These are phyloP conservation scores for Mycogone perniciosa DNA, from an alignment of 2,329 filamentous ascomycete species.

Conservation along the genomic window DNA sequence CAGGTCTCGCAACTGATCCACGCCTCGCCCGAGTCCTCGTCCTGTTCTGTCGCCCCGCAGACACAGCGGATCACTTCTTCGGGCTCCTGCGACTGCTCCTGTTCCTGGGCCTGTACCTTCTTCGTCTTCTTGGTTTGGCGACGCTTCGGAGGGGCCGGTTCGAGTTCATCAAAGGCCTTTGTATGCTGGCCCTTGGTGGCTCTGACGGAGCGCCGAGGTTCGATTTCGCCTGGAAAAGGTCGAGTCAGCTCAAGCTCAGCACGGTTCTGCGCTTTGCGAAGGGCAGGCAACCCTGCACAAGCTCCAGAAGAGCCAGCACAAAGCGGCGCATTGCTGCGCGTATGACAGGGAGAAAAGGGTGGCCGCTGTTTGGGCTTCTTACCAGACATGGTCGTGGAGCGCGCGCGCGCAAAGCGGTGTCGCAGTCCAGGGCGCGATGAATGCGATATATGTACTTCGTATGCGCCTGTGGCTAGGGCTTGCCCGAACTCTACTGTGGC, in stretches of 20 bases:
- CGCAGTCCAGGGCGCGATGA: neutral
- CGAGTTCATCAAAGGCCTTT: slow-evolving; percentile 76
- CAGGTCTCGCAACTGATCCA: slow-evolving; percentile 97
- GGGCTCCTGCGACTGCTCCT: slow-evolving; percentile 49
- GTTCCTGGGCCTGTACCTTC: slow-evolving; percentile 57
- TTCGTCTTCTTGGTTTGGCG: slow-evolving; percentile 44
- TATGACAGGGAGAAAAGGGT: neutral
- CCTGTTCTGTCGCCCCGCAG: slow-evolving; percentile 79
- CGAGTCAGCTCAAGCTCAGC: slow-evolving; percentile 18
- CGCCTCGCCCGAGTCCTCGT: slow-evolving; percentile 77
- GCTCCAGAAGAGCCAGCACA: neutral
- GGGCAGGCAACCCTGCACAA: neutral
- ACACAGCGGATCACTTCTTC: slow-evolving; percentile 85
- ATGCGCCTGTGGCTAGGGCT: neutral
- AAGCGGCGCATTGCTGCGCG: neutral
- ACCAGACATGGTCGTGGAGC: slow-evolving; percentile 28
- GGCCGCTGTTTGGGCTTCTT: slow-evolving; percentile 18
- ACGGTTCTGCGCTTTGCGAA: neutral
- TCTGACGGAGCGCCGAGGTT: slow-evolving; percentile 88
- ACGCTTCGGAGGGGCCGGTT: slow-evolving; percentile 51
- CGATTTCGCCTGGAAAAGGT: slow-evolving; percentile 42
- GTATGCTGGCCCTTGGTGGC: slow-evolving; percentile 95
- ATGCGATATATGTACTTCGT: neutral
- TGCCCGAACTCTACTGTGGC: slow-evolving; percentile 8
- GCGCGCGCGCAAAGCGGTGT: slow-evolving; percentile 10